Percentiles rank a stretch among this genome's conserved stretches.
Conservation (phyloP, 164 flowering plant genomes). For the Macadamia tetraphylla region DNA sequence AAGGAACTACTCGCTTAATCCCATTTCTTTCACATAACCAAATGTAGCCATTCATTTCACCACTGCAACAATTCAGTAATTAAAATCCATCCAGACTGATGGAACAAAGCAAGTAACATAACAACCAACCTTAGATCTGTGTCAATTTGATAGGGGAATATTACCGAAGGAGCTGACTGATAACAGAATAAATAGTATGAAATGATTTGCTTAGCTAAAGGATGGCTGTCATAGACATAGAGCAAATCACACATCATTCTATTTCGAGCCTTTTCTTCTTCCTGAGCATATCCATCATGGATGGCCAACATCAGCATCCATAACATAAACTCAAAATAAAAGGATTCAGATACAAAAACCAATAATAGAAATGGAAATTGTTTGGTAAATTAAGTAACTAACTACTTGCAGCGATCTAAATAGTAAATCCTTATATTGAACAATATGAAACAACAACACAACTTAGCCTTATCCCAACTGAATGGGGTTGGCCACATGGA, state of each 20-base stretch:
- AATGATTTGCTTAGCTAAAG: conserved; percentile 23
- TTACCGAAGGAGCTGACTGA: conserved; percentile 21
- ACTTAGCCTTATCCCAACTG: too few species aligned
- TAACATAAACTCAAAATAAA: too few species aligned
- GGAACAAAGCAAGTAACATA: not conserved
- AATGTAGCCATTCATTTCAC: conserved; percentile 90
- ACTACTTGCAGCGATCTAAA: too few species aligned
- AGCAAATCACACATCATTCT: conserved; percentile 61
- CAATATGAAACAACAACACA: too few species aligned
- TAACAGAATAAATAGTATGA: conserved; percentile 29
- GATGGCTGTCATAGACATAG: conserved; percentile 39
- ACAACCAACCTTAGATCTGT: conserved; percentile 53
- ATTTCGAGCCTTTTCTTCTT: conserved; percentile 56
- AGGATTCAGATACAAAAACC: too few species aligned
- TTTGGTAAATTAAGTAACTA: too few species aligned
- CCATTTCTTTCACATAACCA: conserved; percentile 70
- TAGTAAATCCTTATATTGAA: too few species aligned
- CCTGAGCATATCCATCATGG: conserved; percentile 25
- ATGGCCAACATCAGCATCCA: not conserved
- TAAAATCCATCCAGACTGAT: conserved; percentile 4
- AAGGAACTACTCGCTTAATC: conserved; percentile 29
- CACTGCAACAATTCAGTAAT: conserved; percentile 38
- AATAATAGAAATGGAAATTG: too few species aligned
- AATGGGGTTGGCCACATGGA: too few species aligned
- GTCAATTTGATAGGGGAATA: conserved; percentile 41